Base-by-base conservation (phyloP, 2,329 filamentous ascomycete species). In the Paramyrothecium sp. region DNA sequence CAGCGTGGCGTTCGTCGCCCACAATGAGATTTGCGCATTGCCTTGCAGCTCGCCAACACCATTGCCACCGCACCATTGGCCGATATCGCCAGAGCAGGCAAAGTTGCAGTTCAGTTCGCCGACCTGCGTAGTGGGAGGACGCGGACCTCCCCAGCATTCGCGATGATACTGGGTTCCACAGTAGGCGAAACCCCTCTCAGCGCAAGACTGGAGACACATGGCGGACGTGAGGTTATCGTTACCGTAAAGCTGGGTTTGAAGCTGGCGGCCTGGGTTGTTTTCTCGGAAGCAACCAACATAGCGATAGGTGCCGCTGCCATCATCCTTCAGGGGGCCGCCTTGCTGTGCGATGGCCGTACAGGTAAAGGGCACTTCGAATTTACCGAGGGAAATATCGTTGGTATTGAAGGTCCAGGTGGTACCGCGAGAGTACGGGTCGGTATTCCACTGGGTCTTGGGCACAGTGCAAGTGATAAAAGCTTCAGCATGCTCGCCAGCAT, bases 111-210 rank as follows among this genome's bases (percentile, higher is more conserved):
- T 41, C 26, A 38, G 26, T 8, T 53, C 51, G 30, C 30, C 17
- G 20, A 53, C 51, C 51, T 53, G 4, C 7, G 26, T 38, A 19
- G n/a, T 53, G 3, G 51, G 51, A 13, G 19, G 12, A 4, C 10
- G 7, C 2, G 51, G 30, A 7, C 51, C 51, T 12, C 51, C 51
- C 51, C 51, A 53, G 51, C 51, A 53, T 19, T 53, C 51, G 10
- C 51, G 51, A 30, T 53, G 51, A 22, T 53, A 53, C 51, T 53
- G 51, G 10, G 51, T 53, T 21, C 51, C 51, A 19, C 51, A 53
- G 51, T 38, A 53, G 30, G 51, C n/a, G n/a, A 34, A 53, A 34
- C 51, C 51, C 11, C 33, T 19, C 17, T 38, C 51, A 12, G 51
- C 51, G 16, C 51, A 53, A 22, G 51, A 38, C 30, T 19, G 20